Percentiles rank a stretch among this genome's conserved stretches.
Conservation (phyloP, 2,329 filamentous ascomycete species). For the Penicillium sumatraense region DNA sequence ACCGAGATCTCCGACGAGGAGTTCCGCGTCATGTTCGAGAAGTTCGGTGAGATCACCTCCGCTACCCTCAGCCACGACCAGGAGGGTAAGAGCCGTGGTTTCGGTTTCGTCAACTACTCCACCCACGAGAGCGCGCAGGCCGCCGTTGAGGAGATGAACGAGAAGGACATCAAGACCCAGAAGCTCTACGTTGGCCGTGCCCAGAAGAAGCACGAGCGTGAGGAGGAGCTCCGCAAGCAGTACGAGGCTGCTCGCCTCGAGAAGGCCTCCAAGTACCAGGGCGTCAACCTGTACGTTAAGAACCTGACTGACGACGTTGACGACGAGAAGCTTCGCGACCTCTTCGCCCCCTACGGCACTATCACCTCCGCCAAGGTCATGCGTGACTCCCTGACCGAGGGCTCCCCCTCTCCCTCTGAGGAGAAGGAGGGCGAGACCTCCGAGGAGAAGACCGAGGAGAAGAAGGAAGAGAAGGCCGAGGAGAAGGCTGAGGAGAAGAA, state of each 20-base stretch:
- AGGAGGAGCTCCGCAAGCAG: conserved; percentile 98
- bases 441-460: conserved; percentile 52
- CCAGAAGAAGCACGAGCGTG: conserved; percentile 99
- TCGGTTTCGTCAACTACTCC: conserved; percentile 95
- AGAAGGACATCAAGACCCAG: conserved; percentile 89
- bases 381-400: conserved; percentile 71
- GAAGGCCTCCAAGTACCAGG: conserved; percentile 99
- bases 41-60: conserved; percentile 92
- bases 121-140: conserved; percentile 83
- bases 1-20: conserved; percentile 85
- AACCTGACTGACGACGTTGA: conserved; percentile 97
- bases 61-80: conserved; percentile 87
- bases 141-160: conserved; percentile 90
- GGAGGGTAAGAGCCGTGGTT: conserved; percentile 92
- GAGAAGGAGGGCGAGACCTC: conserved; percentile 60
- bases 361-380: conserved; percentile 99
- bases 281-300: conserved; percentile 99
- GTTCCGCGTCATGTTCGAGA: conserved; percentile 91
- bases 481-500: conserved; percentile 51
- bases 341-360: conserved; percentile 88
- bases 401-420: conserved; percentile 47
- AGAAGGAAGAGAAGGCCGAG: conserved; percentile 50
- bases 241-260: conserved; percentile 97
- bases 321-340: conserved; percentile 93
- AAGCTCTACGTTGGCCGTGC: conserved; percentile 97